These are phyloP conservation scores for Geranium incanum DNA, from an alignment of 441 rosid genomes.

Conservation along the genomic window DNA sequence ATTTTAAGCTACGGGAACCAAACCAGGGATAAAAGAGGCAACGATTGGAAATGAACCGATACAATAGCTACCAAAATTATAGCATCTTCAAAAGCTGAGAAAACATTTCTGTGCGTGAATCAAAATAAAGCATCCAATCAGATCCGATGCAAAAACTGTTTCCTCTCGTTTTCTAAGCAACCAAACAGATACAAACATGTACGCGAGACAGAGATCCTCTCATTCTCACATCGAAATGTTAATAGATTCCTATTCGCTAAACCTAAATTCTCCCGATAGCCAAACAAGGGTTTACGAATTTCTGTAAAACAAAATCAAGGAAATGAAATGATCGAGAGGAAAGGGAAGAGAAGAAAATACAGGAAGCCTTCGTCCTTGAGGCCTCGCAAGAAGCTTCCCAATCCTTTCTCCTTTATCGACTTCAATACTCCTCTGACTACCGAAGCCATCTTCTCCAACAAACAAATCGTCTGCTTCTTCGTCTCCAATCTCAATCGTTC, in stretches of 20 bases:
- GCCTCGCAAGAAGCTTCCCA: constrained; percentile 50
- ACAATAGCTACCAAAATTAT: no score
- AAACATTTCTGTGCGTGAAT: neutral
- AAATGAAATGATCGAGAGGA: constrained; percentile 10
- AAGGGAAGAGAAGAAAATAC: constrained; percentile 30
- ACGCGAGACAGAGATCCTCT: neutral
- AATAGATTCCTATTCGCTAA: neutral
- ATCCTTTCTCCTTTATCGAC: constrained; percentile 65
- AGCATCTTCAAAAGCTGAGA: no score
- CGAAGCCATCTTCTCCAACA: constrained; percentile 49
- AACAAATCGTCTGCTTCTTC: neutral
- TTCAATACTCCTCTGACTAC: constrained; percentile 61
- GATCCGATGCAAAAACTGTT: neutral
- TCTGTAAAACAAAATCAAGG: neutral
- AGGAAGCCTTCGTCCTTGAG: constrained; percentile 66
- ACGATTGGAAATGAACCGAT: no score
- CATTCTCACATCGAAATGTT: neutral
- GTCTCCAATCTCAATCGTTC: no score
- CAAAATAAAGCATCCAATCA: neutral
- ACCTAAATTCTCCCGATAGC: neutral
- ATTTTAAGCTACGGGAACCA: no score
- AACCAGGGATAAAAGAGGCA: no score
- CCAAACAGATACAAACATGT: neutral
- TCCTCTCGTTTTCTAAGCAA: neutral
- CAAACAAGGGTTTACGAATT: neutral